phyloP scores from a whole-genome alignment of 1,284 basidiomycete genomes.

The Cutaneotrichosporon dermatis region DNA sequence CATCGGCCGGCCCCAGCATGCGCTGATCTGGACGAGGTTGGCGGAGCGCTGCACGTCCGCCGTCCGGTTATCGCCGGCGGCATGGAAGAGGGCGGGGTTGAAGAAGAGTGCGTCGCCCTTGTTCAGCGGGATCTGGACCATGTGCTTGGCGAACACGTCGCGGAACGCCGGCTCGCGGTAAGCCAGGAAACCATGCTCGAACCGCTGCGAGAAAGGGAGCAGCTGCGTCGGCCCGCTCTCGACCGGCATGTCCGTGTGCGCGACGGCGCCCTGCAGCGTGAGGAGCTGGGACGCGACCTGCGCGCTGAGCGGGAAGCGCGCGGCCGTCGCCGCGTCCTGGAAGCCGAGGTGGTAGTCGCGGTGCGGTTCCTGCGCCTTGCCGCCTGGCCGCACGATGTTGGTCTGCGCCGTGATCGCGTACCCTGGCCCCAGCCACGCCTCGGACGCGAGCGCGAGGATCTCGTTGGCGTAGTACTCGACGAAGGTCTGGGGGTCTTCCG shows the following conservation, averaged over 20 bases:
- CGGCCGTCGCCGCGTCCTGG: slow-evolving; percentile 4
- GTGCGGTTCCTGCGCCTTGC: slow-evolving; percentile 18
- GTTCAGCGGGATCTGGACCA: slow-evolving; percentile 15
- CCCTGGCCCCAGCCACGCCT: slow-evolving; percentile 19
- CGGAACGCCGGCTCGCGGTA: slow-evolving; percentile 8
- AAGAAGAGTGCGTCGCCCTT: slow-evolving; percentile 26
- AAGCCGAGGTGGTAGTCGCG: slow-evolving; percentile 21
- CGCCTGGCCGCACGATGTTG: slow-evolving; percentile 20
- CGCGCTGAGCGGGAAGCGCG: slow-evolving; percentile 13
- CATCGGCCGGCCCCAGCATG: slow-evolving; percentile 20
- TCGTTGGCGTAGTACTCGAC: slow-evolving; percentile 19
- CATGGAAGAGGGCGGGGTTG: slow-evolving; percentile 27
- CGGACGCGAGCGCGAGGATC: slow-evolving; percentile 12
- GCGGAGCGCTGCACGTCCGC: slow-evolving; percentile 7
- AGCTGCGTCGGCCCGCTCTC: slow-evolving; percentile 18
- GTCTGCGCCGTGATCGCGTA: slow-evolving; percentile 20
- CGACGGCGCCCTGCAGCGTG: slow-evolving; percentile 21
- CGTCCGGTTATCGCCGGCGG: slow-evolving; percentile 18
- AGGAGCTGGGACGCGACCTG: slow-evolving; percentile 18
- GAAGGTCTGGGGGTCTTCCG: slow-evolving; percentile 7
- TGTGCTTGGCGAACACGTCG: slow-evolving; percentile 3
- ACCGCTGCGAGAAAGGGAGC: slow-evolving; percentile 19
- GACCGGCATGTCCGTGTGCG: slow-evolving; percentile 23
- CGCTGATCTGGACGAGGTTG: slow-evolving; percentile 22
- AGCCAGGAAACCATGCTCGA: slow-evolving; percentile 13